These are phyloP conservation scores for Vicia sativa DNA, from an alignment of 306 rosid genomes.

Conservation along the genomic window DNA sequence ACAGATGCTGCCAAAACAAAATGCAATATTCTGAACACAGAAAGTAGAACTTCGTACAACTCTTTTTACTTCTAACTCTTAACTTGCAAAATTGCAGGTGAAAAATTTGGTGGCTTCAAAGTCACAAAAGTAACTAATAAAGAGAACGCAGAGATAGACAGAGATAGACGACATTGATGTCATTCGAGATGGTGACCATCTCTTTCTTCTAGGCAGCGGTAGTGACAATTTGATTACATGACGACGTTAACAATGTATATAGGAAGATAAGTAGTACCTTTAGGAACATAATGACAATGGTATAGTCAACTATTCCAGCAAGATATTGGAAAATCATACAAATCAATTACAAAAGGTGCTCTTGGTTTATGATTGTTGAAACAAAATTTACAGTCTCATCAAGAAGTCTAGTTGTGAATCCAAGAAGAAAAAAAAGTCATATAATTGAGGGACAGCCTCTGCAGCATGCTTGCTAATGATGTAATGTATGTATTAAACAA, in stretches of 20 bases:
- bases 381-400: conserved; percentile 50
- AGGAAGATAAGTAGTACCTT: conserved; percentile 39
- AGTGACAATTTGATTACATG: conserved; percentile 40
- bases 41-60: background rate
- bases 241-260: conserved; percentile 40
- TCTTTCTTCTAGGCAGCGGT: conserved; percentile 51
- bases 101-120: conserved; percentile 61
- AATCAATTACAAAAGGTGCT: conserved; percentile 47
- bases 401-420: conserved; percentile 27
- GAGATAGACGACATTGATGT: conserved; percentile 76
- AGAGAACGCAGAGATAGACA: conserved; percentile 88
- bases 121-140: conserved; percentile 53
- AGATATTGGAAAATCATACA: conserved; percentile 40
- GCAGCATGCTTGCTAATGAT: conserved; percentile 32
- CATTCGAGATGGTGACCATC: conserved; percentile 82
- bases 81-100: conserved; percentile 64
- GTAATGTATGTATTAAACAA: conserved; percentile 40
- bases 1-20: background rate
- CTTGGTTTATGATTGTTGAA: conserved; percentile 39
- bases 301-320: conserved; percentile 36
- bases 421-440: conserved; percentile 39
- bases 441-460: conserved; percentile 30
- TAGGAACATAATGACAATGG: conserved; percentile 34
- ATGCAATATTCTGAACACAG: conserved; percentile 20
- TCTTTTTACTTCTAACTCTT: conserved; percentile 30